Evolutionary conservation across 176 grass and related monocot species (phyloP).

Genomic region (Rhynchospora breviuscula): DNA sequence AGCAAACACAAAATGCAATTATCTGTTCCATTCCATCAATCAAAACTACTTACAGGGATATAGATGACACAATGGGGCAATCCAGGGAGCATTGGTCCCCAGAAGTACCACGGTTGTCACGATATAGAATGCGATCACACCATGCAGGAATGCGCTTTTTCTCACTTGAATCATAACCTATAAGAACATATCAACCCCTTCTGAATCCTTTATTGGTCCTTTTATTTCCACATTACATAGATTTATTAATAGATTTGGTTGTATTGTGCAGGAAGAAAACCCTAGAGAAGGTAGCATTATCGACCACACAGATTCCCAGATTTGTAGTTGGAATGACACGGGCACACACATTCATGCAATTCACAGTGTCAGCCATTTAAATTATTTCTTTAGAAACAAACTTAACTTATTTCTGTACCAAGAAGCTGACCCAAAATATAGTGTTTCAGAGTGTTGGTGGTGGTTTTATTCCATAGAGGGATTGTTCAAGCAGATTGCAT

Average conservation of each 20-base stretch:
- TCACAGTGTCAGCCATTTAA: not conserved
- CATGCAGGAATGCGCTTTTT: constrained; percentile 94
- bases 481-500: not conserved
- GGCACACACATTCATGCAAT: not conserved
- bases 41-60: constrained; percentile 69
- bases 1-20: not conserved
- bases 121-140: constrained; percentile 91
- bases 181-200: constrained; percentile 15
- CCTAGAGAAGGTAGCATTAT: not conserved
- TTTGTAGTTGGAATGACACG: not conserved
- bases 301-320: not conserved
- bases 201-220: not conserved
- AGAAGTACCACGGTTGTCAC: constrained; percentile 55
- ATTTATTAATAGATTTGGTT: not conserved
- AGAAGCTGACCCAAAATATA: too few species aligned
- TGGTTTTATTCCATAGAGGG: not conserved
- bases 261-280: not conserved
- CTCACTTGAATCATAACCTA: constrained; percentile 89
- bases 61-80: constrained; percentile 71
- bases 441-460: too few species aligned
- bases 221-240: not conserved
- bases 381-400: not conserved
- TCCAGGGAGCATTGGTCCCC: constrained; percentile 49
- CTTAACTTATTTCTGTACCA: not conserved
- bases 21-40: not conserved